Evolutionary conservation across 805 yeast species (phyloP), one percentile per base, ranked within the genome.

Genomic region (Schizosaccharomyces octosporus): DNA sequence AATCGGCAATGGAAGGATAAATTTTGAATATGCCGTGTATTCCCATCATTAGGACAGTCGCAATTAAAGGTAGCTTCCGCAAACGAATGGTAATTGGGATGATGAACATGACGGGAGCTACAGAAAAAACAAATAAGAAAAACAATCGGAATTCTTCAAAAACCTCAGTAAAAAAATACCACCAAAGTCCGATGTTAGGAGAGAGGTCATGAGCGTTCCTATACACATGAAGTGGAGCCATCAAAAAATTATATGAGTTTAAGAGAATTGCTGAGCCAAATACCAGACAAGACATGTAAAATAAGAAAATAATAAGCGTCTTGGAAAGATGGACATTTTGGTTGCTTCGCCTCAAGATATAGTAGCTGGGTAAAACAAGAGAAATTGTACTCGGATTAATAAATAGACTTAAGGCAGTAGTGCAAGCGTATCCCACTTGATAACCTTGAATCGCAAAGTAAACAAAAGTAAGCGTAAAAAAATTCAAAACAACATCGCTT

Each of bases 111-210:
- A 81, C 74, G 17, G 81, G 72, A 71, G 82, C 87, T 58, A 89
- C 67, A 67, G 88, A 89, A 80, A 89, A 93, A 24, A 88, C 83
- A 11, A 87, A 82, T 48, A 83, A 73, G 75, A 85, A 93, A 68
- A 93, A 88, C 24, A 86, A 81, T 36, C 83, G 78, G 76, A 90
- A 93, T 69, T 82, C 85, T 62, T 84, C 93, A 72, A 93, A 93
- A 81, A 93, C 85, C 71, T 93, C 98, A 54, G 90, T 85, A 75
- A 93, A 93, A 67, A 89, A 82, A 73, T 93, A 93, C 99, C 99
- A 93, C 99, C 99, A 93, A 24, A 93, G 74, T 0, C 98, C 98
- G 65, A 93, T 71, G 71, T 93, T 93, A 32, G 98, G 98, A 32
- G 55, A 11, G 11, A 32, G 54, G 31, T 48, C 32, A 13, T 27